Conservation (phyloP, 2,329 filamentous ascomycete species). For the Chrysoporthe puriensis region DNA sequence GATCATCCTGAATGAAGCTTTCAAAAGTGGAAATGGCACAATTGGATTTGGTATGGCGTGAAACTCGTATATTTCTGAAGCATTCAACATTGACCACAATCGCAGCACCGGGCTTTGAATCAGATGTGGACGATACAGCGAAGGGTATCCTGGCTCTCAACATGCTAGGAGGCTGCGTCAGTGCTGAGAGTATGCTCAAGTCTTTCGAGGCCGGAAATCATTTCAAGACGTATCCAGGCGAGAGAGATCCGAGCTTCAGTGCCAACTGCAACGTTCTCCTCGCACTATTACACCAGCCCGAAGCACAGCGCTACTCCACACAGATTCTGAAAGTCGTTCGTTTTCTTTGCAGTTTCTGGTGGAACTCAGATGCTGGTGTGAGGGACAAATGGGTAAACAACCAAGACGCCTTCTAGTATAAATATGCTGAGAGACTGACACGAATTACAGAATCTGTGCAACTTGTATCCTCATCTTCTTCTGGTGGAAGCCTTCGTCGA, state of each 20-base stretch:
- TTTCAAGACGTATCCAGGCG: neutral
- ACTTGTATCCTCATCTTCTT: no score
- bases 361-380: neutral
- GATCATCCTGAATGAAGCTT: no score
- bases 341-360: neutral
- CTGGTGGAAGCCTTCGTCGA: no score
- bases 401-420: no score
- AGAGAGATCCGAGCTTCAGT: constrained; percentile 5
- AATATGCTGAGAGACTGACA: no score
- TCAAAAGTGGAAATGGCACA: no score
- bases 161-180: neutral
- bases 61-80: no score
- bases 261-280: constrained; percentile 2
- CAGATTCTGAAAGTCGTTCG: neutral
- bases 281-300: neutral
- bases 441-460: no score
- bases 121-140: neutral
- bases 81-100: neutral
- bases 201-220: neutral
- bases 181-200: neutral
- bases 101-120: neutral
- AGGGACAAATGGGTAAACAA: neutral
- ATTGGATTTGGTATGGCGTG: no score
- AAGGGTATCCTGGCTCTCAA: neutral
- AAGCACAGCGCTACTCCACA: neutral